A percentile compares a stretch with the other conserved stretches of the same genome.
Conservation (phyloP, 2,329 filamentous ascomycete genomes). For the Samsoniella hepiali region DNA sequence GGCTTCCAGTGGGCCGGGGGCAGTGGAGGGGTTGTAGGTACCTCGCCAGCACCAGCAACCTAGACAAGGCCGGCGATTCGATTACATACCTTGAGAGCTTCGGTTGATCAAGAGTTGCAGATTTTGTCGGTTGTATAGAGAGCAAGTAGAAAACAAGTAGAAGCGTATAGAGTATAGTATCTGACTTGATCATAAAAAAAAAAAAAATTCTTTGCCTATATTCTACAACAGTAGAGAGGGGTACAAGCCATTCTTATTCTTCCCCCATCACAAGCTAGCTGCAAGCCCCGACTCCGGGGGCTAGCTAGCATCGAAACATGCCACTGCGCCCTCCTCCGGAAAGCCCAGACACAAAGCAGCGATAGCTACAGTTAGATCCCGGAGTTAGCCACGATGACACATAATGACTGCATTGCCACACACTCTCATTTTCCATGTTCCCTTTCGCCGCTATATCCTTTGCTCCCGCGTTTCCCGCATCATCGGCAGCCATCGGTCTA, state of each 20-base stretch:
- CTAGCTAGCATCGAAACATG: background rate
- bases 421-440: background rate
- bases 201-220: background rate
- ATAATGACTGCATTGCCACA: constrained; percentile 13
- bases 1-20: constrained; percentile 12
- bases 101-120: background rate
- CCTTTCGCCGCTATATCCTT: background rate
- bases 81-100: constrained; percentile 9
- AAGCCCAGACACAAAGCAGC: background rate
- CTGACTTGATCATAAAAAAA: background rate
- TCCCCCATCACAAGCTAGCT: constrained; percentile 2
- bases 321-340: constrained; percentile 5
- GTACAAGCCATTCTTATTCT: background rate
- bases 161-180: too few species aligned
- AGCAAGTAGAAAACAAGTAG: too few species aligned
- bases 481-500: constrained; percentile 15
- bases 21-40: background rate
- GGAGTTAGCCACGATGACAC: constrained; percentile 6
- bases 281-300: background rate
- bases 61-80: background rate
- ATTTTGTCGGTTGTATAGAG: background rate
- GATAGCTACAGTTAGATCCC: background rate
- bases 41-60: background rate
- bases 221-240: background rate
- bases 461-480: background rate